Evolutionary conservation across 1,284 basidiomycete genomes (phyloP), one percentile per base, ranked within the genome.

Genomic region (Cerioporus squamosus): DNA sequence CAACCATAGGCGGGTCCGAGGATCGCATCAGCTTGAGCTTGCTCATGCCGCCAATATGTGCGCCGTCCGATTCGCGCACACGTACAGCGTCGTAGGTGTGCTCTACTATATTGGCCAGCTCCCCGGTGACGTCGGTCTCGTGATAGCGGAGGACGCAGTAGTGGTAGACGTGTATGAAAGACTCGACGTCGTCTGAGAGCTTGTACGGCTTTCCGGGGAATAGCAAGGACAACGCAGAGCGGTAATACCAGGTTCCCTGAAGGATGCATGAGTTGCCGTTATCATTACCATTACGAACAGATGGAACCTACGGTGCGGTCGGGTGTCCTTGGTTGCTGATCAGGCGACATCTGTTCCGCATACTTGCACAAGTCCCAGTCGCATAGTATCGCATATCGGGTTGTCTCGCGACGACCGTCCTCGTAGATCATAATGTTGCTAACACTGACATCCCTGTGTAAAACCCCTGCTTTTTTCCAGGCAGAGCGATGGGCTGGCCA

Each of bases 311-410:
- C 50, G 15, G 36, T 39, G 24, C 17, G 39, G 12, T 43, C 26
- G 18, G 20, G 23, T 20, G 24, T 6, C 26, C 40, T 26, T n/a
- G 39, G 39, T 1, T n/a, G n/a, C 9, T 22, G 17, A 14, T 18
- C 36, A 5, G 23, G 3, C 12, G 8, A 9, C 31, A 33, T 44
- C 8, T 33, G n/a, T 20, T 23, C 36, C 18, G 14, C 29, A 36
- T 44, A 47, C 45, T 60, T 57, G n/a, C 51, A 56, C 33, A 64
- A 23, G 22, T 64, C 65, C 65, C 63, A 66, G 50, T 66, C 63
- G 26, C n/a, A 55, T 3, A 64, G 49, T 15, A 64, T 14, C 14
- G 18, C 36, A 17, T 40, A 0, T 38, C 43, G 17, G n/a, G 15
- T 33, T 2, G 5, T 3, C 1, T 40, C 10, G 31, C 31, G 5